A percentile compares a stretch with the other conserved stretches of the same genome.
phyloP scores from a whole-genome alignment of 495 filamentous ascomycete species.

The Penicillium tannophilum region DNA sequence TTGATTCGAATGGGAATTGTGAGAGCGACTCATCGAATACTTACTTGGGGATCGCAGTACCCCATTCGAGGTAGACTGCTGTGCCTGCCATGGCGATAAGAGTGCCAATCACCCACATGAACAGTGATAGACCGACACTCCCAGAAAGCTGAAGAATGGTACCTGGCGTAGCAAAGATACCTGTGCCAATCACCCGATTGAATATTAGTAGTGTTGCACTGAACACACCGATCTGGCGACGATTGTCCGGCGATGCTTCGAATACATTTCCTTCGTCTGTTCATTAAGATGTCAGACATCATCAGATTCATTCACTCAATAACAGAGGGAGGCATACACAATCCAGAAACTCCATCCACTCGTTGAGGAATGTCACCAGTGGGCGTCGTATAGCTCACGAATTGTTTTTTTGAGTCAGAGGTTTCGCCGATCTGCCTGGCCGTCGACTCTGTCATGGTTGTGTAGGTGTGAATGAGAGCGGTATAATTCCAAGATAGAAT shows the following conservation, averaged over 20 bases:
- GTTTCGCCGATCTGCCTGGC: conserved; percentile 9
- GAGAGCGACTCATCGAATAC: background rate
- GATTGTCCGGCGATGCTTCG: conserved; percentile 62
- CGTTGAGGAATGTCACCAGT: conserved; percentile 22
- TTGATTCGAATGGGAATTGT: background rate
- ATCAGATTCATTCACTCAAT: too few relatives aligned
- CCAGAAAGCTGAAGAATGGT: conserved; percentile 55
- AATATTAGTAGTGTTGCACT: conserved; percentile 66
- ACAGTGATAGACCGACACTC: conserved; percentile 53
- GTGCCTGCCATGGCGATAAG: conserved; percentile 52
- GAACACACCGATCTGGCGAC: conserved; percentile 62
- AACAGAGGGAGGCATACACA: conserved; percentile 31
- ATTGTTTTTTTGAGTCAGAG: conserved; percentile 16
- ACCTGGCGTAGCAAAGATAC: conserved; percentile 65
- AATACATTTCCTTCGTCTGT: conserved; percentile 55
- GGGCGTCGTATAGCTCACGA: conserved; percentile 25
- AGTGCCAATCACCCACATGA: conserved; percentile 56
- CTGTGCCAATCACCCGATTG: conserved; percentile 67
- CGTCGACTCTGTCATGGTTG: background rate
- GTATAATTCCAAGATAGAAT: too few relatives aligned
- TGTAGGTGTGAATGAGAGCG: background rate
- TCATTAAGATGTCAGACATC: background rate
- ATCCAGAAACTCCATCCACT: conserved; percentile 38
- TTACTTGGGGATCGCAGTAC: conserved; percentile 53
- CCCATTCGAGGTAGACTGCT: conserved; percentile 58